phyloP scores from a whole-genome alignment of 225 moss, liverwort and hornwort species.

The Rhytidiadelphus loreus region DNA sequence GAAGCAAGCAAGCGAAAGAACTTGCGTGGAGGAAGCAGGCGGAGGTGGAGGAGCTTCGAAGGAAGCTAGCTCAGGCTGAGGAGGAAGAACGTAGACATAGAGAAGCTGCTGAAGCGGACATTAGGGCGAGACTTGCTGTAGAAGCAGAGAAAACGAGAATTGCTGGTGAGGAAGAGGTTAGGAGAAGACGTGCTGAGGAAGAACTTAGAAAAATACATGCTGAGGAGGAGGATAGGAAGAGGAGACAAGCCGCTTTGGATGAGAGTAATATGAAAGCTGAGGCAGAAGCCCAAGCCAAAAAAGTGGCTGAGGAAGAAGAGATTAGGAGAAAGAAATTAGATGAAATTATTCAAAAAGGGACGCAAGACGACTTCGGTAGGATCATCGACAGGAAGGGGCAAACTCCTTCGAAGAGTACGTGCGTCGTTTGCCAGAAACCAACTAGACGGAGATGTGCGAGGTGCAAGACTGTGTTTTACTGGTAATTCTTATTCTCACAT shows the following conservation, averaged over 20 bases:
- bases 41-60: slow-evolving; percentile 30
- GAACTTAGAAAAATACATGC: neutral
- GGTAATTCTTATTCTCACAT: slow-evolving; percentile 26
- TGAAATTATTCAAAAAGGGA: neutral
- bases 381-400: neutral
- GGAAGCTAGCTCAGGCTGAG: slow-evolving; percentile 36
- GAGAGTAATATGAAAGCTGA: slow-evolving; percentile 23
- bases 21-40: slow-evolving; percentile 38
- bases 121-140: slow-evolving; percentile 11
- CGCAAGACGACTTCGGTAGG: neutral
- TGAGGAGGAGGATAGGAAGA: slow-evolving; percentile 27
- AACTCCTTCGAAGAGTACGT: slow-evolving; percentile 2
- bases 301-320: slow-evolving; percentile 12
- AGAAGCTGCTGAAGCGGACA: slow-evolving; percentile 4
- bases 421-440: slow-evolving; percentile 51
- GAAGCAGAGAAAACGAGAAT: slow-evolving; percentile 9
- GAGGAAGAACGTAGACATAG: slow-evolving; percentile 8
- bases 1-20: slow-evolving; percentile 36
- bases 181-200: neutral
- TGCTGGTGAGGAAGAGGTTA: slow-evolving; percentile 13
- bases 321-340: neutral
- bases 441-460: slow-evolving; percentile 59
- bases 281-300: slow-evolving; percentile 7
- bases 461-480: slow-evolving; percentile 76
- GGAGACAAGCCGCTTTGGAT: slow-evolving; percentile 32